phyloP scores from a whole-genome alignment of 306 rosid genomes.

The Begonia fuchsioides region DNA sequence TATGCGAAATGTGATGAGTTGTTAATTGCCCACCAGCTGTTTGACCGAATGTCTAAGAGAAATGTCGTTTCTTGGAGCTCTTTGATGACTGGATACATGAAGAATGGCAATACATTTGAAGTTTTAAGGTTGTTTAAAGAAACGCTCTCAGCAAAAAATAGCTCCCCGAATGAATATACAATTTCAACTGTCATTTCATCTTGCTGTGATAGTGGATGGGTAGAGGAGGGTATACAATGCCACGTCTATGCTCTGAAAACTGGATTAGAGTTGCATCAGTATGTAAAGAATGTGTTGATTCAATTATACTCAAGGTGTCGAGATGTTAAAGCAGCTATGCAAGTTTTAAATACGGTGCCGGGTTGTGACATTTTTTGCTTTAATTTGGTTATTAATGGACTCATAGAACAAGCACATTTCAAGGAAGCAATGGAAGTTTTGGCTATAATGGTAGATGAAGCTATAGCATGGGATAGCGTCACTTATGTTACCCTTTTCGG shows the following conservation, averaged over 20 bases:
- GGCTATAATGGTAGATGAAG: conserved; percentile 6
- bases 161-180: conserved; percentile 8
- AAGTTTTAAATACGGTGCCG: conserved; percentile 7
- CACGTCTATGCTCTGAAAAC: conserved; percentile 9
- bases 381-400: conserved; percentile 11
- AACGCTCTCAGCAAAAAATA: background rate
- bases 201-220: conserved; percentile 4
- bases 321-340: conserved; percentile 7
- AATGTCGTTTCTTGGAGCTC: conserved; percentile 13
- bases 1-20: conserved; percentile 11
- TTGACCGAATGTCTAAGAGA: conserved; percentile 8
- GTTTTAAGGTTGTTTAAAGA: conserved; percentile 5
- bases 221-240: conserved; percentile 7
- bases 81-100: conserved; percentile 14
- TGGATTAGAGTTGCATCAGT: conserved; percentile 13
- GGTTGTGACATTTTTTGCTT: conserved; percentile 12
- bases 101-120: conserved; percentile 2
- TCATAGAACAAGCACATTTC: conserved; percentile 3
- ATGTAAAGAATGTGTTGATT: conserved; percentile 10
- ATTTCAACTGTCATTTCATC: conserved; percentile 7
- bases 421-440: conserved; percentile 5
- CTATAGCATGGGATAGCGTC: conserved; percentile 5
- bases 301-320: conserved; percentile 10
- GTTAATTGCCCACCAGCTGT: conserved; percentile 4
- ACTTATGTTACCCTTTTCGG: conserved; percentile 9